Evolutionary conservation across 257 asterid species (phyloP).

Genomic region (Solanum bulbocastanum): DNA sequence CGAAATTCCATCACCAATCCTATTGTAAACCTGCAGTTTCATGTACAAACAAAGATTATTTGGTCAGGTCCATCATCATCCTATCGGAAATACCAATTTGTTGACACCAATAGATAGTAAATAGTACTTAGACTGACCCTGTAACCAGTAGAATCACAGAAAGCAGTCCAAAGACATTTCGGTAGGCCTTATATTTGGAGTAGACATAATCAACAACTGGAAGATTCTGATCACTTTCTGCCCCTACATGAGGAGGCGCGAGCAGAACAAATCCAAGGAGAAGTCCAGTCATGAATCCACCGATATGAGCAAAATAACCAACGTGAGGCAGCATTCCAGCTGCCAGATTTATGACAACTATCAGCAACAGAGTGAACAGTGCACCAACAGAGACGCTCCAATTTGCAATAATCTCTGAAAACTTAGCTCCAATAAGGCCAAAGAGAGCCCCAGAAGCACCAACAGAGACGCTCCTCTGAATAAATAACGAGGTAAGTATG

Average conservation of each 20-base stretch:
- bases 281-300: slow-evolving; percentile 78
- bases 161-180: slow-evolving; percentile 41
- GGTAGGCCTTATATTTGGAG: slow-evolving; percentile 62
- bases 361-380: slow-evolving; percentile 51
- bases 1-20: slow-evolving; percentile 65
- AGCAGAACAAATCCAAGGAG: slow-evolving; percentile 71
- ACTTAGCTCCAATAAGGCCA: slow-evolving; percentile 96
- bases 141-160: slow-evolving; percentile 45
- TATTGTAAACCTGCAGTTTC: slow-evolving; percentile 44
- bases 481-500: slow-evolving; percentile 54
- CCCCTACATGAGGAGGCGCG: slow-evolving; percentile 76
- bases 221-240: slow-evolving; percentile 33
- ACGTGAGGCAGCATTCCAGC: slow-evolving; percentile 79
- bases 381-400: slow-evolving; percentile 51
- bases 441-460: slow-evolving; percentile 97
- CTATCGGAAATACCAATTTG: no score
- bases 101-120: no score
- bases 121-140: slow-evolving; percentile 35
- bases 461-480: slow-evolving; percentile 45
- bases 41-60: neutral
- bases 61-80: neutral
- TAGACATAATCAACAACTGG: slow-evolving; percentile 39
- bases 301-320: slow-evolving; percentile 76
- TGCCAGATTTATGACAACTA: slow-evolving; percentile 54
- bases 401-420: slow-evolving; percentile 73